These are phyloP conservation scores for Metarhizium humberi DNA, from an alignment of 2,329 filamentous ascomycete genomes.

Conservation along the genomic window DNA sequence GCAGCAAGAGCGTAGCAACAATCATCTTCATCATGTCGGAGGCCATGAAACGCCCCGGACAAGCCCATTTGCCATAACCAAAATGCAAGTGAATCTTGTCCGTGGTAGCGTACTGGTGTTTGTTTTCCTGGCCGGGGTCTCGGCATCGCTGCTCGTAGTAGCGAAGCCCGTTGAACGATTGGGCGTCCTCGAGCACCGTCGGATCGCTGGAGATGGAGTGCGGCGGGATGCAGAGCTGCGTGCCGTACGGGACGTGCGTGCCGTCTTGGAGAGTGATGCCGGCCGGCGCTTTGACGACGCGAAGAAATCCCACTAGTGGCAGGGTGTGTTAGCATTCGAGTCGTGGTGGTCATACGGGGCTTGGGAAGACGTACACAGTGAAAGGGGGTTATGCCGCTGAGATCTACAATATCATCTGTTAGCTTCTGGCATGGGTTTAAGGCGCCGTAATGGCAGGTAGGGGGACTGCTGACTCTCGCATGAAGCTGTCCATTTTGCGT, in stretches of 20 bases:
- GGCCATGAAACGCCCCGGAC: conserved; percentile 9
- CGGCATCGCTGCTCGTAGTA: conserved; percentile 6
- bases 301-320: conserved; percentile 5
- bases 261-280: conserved; percentile 9
- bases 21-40: conserved; percentile 9
- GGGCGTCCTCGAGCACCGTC: background rate
- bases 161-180: conserved; percentile 7
- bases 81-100: conserved; percentile 9
- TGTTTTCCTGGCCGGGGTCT: background rate
- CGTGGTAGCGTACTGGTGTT: conserved; percentile 9
- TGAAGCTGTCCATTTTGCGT: conserved; percentile 9
- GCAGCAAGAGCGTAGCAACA: conserved; percentile 4
- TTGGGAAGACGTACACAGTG: conserved; percentile 2
- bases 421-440: background rate
- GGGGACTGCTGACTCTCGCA: conserved; percentile 5
- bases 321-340: background rate
- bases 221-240: conserved; percentile 6
- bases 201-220: conserved; percentile 4
- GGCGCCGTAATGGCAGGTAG: background rate
- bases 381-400: conserved; percentile 6
- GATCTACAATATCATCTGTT: conserved; percentile 2
- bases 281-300: conserved; percentile 5
- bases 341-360: too few species aligned
- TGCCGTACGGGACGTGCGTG: conserved; percentile 3
- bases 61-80: conserved; percentile 8